Evolutionary conservation across 2,329 filamentous ascomycete genomes (phyloP), one percentile per base, ranked within the genome.

Genomic region (Talaromyces sp.): DNA sequence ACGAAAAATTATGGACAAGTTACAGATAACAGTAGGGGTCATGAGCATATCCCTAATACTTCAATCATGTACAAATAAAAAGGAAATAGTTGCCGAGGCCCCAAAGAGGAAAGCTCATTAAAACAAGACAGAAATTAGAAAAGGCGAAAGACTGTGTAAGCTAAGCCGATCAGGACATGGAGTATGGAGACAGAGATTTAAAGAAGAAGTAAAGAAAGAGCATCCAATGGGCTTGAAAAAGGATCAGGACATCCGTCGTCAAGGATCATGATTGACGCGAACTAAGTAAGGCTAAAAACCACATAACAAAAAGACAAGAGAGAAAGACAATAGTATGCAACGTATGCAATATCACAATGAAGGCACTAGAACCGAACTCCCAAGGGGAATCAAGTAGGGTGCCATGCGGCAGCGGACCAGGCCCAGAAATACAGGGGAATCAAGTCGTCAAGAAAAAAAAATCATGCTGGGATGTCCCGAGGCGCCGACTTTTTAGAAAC

Each of bases 31-130:
- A 35, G 39, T 8, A 14, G 32, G 30, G 30, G 63, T 62, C 60
- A 60, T 65, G 61, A 60, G 51, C 45, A 52, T 54, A 47, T 55
- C 50, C 54, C 54, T 53, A 46, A 55, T 65, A 64, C 60, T 62
- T 61, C 55, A 57, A 62, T 55, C 58, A 69, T 67, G 61, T 65
- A 64, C 67, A 66, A 55, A 54, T 49, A 57, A 62, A 29, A 19
- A 43, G 52, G 51, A 50, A 52, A 61, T 52, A 54, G 27, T 56
- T 43, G 44, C 53, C 52, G 40, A 37, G 19, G 41, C 45, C 45
- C 30, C 49, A 52, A 45, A 54, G 51, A 49, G 56, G 41, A 48
- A 58, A 51, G 57, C 43, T 57, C 51, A 5, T 39, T 45, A 47
- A 51, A 54, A 57, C 49, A 62, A 54, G 46, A 56, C 44, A 57